Evolutionary conservation across 176 grass and related monocot genomes (phyloP), one percentile per base, ranked within the genome.

Genomic region (Carex scoparia): DNA sequence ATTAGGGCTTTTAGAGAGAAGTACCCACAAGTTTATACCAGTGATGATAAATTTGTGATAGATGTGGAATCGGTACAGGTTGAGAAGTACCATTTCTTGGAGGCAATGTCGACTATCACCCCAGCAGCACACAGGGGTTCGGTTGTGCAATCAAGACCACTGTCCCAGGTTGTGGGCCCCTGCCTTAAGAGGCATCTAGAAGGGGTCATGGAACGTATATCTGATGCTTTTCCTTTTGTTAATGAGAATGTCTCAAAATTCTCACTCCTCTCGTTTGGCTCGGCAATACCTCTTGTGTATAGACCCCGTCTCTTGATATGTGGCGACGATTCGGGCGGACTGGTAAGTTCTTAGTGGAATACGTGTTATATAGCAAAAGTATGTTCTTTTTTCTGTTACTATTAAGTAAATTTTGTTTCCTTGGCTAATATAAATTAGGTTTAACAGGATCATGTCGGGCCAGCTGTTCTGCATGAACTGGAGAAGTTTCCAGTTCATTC

Each of bases 401-500:
- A 44, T 70, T 72, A 46, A 23, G 69, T 72, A 46, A 63, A 19
- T 72, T 58, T 74, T 53, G 44, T 84, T 64, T 64, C 49, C 53
- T 69, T 92, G 80, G 46, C 68, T 89, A 85, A 94, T 62, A 35
- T 55, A 42, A 66, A 86, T 93, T 88, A 62, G 40, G 15, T 85
- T 84, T 95, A 86, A 61, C 93, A 99, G 97, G 97, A 95, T 84
- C 93, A 99, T 94, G 83, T 99, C 87, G 97, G 97, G 48, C 93
- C 97, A 86, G 97, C 97, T 89, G 89, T 99, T 79, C 77, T 99
- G 87, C 97, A 99, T 79, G 93, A 99, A 51, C 88, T 99, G 88
- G 97, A 99, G 91, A 99, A 99, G 68, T 99, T 99, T 88, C 85
- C 97, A 87, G 90, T 99, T 81, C 93, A 99, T 57, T 96, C 97